Evolutionary conservation across 257 asterid genomes (phyloP), one percentile per base, ranked within the genome.

Genomic region (Apocynum venetum): DNA sequence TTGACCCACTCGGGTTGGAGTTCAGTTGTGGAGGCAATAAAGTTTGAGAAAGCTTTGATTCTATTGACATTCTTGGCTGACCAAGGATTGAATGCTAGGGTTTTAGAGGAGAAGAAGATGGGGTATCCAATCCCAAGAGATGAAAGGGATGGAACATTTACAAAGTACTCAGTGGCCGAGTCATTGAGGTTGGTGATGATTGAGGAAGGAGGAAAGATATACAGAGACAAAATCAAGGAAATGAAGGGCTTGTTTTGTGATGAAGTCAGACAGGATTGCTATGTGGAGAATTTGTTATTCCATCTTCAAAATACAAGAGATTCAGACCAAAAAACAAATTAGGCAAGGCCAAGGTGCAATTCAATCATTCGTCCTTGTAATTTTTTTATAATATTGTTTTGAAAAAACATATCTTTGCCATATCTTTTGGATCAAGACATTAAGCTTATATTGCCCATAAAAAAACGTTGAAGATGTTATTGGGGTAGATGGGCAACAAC

Each of bases 1-100:
- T 77, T 84, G 82, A 73, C 74, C 17, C 88, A 82, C 76, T 82
- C 83, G 7, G 88, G 88, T 1, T 83, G 86, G 88, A 80, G 82
- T 74, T 80, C 88, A 0, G 89, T 85, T 4, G 77, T 83, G 59
- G 86, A 85, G 68, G 87, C 87, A 2, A 36, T 82, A 51, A 69
- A 60, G 17, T 71, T 61, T 57, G 84, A 81, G 17, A 69, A 48
- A 48, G 40, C 77, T 4, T 60, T 85, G 0, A 72, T 85, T n/a
- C 25, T 83, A 49, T 38, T 83, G 55, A 67, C 89, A 0, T 78
- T 85, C 51, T 73, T 78, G 77, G 77, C 77, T 19, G 89, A 85
- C 6, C 84, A 78, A 55, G 85, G 89, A 12, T 0, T 81, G 55
- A 83, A 75, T 48, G 77, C 82, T 0, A 63, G 85, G 61, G 55